Evolutionary conservation across 495 filamentous ascomycete species (phyloP), one percentile per base, ranked within the genome.

Genomic region (Beverwykella pulmonaria): DNA sequence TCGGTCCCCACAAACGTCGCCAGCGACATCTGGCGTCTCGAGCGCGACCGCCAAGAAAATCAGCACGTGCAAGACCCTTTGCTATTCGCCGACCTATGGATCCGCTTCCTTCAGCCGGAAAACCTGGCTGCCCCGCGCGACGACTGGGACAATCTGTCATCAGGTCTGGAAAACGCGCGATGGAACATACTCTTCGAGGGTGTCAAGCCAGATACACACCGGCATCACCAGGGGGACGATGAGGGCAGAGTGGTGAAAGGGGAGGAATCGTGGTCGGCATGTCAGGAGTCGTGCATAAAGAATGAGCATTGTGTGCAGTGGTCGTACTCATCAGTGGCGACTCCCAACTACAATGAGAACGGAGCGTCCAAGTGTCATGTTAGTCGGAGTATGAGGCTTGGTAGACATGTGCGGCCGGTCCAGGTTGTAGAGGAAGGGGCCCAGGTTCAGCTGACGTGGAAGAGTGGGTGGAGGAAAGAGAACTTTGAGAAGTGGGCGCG

Each of bases 91-190:
- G 68, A 67, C 17, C 52, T 71, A 17, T 67, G 62, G 62, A 57
- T 44, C 3, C 29, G 50, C 5, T 66, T 70, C 62, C 32, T 70
- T 23, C 59, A 69, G 34, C 52, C 53, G 1, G 66, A 69, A 23
- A 25, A 54, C 15, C 14, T 69, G n/a, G 17, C 6, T n/a, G 19
- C 23, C 0, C 47, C 56, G 12, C 58, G 69, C 1, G 48, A 64
- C 23, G 53, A 71, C 39, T 71, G 69, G 69, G 59, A 71, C 54
- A 71, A 71, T 29, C 32, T 68, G 20, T 68, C 59, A 10, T 65
- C 55, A 4, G 61, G 61, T 8, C 52, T 36, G 6, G 49, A 59
- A 8, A 63, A 69, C 29, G 44, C 53, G 8, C 20, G 54, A 3
- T 69, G 56, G 61, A 65, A 69, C 23, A 69, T 65, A 32, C 55